These are phyloP conservation scores for Apiospora arundinis DNA, from an alignment of 2,329 filamentous ascomycete genomes.

Conservation along the genomic window DNA sequence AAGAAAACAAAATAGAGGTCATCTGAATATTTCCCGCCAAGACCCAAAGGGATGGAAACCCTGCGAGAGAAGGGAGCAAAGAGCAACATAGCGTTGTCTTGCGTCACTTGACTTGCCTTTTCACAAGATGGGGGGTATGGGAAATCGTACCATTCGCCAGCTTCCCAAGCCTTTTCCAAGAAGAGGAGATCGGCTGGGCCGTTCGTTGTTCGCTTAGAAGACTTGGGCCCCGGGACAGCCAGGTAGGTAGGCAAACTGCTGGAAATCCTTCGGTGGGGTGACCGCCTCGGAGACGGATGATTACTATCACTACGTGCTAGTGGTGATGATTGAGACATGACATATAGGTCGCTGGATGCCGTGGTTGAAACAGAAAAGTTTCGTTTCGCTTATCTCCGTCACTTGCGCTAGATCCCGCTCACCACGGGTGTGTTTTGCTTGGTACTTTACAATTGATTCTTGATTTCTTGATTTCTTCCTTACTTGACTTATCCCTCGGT, in stretches of 20 bases:
- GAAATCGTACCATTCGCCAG: constrained; percentile 16
- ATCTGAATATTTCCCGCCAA: not conserved
- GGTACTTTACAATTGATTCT: not conserved
- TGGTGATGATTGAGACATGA: constrained; percentile 2
- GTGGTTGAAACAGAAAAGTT: not conserved
- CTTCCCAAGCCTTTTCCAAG: constrained; percentile 9
- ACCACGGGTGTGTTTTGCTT: not conserved
- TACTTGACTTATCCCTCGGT: not conserved
- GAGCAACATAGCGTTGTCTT: not conserved
- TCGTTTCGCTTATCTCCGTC: not conserved
- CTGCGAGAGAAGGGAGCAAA: not conserved
- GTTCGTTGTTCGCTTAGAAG: not conserved
- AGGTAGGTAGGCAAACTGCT: not conserved
- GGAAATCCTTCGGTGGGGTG: not conserved
- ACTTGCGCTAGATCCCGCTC: not conserved
- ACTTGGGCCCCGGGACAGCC: not conserved
- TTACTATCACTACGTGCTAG: not conserved
- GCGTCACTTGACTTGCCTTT: constrained; percentile 7
- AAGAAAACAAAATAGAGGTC: not conserved
- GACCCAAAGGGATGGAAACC: not conserved
- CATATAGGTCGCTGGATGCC: not conserved
- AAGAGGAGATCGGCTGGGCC: constrained; percentile 12
- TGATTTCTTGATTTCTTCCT: too few species aligned
- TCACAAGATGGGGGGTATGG: not conserved
- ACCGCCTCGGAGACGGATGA: not conserved